Evolutionary conservation across 192 early-diverging fungal species (phyloP), one percentile per base, ranked within the genome.

Genomic region (Podila horticola): DNA sequence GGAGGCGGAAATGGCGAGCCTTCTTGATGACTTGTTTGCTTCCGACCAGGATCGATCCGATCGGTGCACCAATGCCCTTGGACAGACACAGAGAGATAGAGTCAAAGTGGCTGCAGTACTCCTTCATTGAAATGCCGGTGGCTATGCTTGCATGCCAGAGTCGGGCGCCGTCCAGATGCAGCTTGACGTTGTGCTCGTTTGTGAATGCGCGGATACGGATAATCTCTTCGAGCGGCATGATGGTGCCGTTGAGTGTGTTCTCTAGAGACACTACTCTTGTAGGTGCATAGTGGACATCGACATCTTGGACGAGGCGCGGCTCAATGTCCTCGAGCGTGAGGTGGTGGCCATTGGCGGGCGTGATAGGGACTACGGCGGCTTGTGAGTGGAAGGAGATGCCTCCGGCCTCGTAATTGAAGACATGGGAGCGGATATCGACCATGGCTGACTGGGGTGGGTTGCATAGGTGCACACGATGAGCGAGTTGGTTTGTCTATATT

Each of bases 91-190:
- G 84, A 19, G 92, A 93, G 29, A 96, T 88, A 19, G 94, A 92
- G 81, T 98, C 95, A 64, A 95, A 94, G 19, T 86, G 83, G 19
- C 76, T 61, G 26, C 89, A 90, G 62, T 93, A 96, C 52, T 93
- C 89, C 13, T 71, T 82, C 45, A 96, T 65, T 3, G 84, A 67
- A 9, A 92, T 83, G 0, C 94, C 95, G 1, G 91, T 93, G 15
- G 86, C 92, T 28, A 87, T 85, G 11, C 75, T 83, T 0, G 96
- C 97, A 68, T 97, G 94, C 95, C 95, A 98, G 38, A 97, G 85
- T 55, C 97, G 85, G 26, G 97, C 92, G 5, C 97, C 96, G 67
- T 98, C 97, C 19, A 97, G 71, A 77, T 98, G 97, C 63, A 96
- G 84, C 50, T 84, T 84, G 31, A 95, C 71, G 4, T 77, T 86